A percentile compares a stretch with the other conserved stretches of the same genome.
phyloP scores from a whole-genome alignment of 768 basidiomycete genomes.

The Mycena vitilis region DNA sequence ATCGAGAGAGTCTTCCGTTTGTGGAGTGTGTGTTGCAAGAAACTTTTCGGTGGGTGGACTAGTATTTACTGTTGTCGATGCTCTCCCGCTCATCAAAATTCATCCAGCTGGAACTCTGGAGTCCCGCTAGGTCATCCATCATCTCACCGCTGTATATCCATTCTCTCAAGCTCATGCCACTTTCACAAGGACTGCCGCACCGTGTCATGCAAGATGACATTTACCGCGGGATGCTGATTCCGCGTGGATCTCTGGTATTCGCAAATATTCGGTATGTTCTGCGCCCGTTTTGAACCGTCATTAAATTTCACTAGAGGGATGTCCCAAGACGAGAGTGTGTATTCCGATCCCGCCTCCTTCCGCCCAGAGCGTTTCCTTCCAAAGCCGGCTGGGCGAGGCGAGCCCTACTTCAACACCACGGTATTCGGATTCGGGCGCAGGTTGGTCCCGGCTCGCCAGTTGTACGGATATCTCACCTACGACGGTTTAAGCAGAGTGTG shows the following conservation, averaged over 20 bases:
- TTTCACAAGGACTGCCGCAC: conserved; percentile 45
- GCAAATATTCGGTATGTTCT: conserved; percentile 38
- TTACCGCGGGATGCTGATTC: conserved; percentile 51
- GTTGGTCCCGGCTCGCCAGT: not conserved
- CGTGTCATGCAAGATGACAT: conserved; percentile 45
- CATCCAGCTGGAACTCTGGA: not conserved
- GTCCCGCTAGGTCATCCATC: not conserved
- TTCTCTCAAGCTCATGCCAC: not conserved
- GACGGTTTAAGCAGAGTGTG: conserved; percentile 48
- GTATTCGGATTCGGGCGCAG: conserved; percentile 32
- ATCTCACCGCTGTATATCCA: not conserved
- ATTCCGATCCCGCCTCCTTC: conserved; percentile 44
- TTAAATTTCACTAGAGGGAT: conserved; percentile 37
- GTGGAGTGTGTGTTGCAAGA: conserved; percentile 26
- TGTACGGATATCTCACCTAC: not conserved
- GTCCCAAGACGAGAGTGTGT: conserved; percentile 41
- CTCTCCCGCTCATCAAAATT: not conserved
- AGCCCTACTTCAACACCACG: conserved; percentile 19
- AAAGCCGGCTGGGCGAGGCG: conserved; percentile 10
- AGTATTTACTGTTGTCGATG: not conserved
- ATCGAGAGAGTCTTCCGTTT: conserved; percentile 40
- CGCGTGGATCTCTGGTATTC: conserved; percentile 41
- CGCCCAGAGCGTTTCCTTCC: conserved; percentile 42
- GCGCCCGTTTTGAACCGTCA: not conserved
- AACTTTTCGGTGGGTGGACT: not conserved